These are phyloP conservation scores for Hypoxylon intermedium DNA, from an alignment of 495 filamentous ascomycete species.

Conservation along the genomic window DNA sequence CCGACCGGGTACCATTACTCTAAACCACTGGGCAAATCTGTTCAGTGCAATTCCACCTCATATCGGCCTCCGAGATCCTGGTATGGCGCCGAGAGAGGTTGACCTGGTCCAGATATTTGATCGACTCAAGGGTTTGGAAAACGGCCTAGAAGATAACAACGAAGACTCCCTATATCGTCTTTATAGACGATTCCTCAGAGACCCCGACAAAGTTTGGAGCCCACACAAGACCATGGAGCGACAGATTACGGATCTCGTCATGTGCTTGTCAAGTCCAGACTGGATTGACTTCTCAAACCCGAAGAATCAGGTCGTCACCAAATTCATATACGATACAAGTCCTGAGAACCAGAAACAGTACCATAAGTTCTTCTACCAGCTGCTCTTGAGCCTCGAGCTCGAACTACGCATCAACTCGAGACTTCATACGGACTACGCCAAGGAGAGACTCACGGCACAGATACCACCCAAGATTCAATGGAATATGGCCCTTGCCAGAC, in stretches of 20 bases:
- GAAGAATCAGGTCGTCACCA: conserved; percentile 69
- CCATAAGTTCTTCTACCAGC: conserved; percentile 74
- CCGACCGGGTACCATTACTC: conserved; percentile 65
- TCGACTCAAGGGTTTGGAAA: conserved; percentile 62
- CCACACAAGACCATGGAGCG: conserved; percentile 65
- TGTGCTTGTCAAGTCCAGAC: conserved; percentile 63
- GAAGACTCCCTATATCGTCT: conserved; percentile 61
- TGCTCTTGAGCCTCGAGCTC: conserved; percentile 72
- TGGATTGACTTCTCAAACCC: conserved; percentile 74
- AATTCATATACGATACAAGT: conserved; percentile 62
- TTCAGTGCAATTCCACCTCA: conserved; percentile 56
- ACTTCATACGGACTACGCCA: conserved; percentile 59
- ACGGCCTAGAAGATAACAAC: conserved; percentile 63
- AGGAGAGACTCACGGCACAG: conserved; percentile 61
- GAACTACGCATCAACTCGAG: conserved; percentile 66
- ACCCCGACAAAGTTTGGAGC: conserved; percentile 57
- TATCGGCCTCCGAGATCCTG: conserved; percentile 58
- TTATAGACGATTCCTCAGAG: conserved; percentile 58
- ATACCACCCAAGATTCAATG: conserved; percentile 72
- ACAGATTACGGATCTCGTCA: conserved; percentile 72
- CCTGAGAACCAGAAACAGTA: conserved; percentile 47
- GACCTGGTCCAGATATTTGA: conserved; percentile 60
- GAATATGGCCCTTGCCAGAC: conserved; percentile 70
- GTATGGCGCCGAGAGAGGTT: conserved; percentile 60
- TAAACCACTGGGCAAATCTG: conserved; percentile 63